Evolutionary conservation across 306 rosid species (phyloP).

Genomic region (Senna tora): DNA sequence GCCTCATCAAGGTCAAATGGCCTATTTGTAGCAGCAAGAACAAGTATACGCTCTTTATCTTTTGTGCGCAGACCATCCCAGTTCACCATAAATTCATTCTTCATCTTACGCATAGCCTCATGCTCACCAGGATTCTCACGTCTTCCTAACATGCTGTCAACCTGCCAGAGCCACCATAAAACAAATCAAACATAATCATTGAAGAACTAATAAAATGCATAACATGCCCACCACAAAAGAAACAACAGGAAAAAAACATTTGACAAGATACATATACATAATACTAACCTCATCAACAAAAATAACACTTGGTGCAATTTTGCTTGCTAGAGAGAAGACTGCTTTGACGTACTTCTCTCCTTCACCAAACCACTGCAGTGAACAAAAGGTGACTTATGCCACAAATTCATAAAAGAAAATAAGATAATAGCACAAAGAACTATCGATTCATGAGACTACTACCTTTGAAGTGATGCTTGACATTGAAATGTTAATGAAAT

Average conservation of each 20-base stretch:
- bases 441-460: constrained; percentile 20
- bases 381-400: not conserved
- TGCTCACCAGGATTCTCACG: constrained; percentile 97
- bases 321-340: constrained; percentile 92
- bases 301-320: constrained; percentile 94
- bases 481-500: constrained; percentile 94
- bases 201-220: not conserved
- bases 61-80: constrained; percentile 99
- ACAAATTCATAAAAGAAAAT: constrained; percentile 19
- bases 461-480: constrained; percentile 97
- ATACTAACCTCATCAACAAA: constrained; percentile 94
- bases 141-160: constrained; percentile 97
- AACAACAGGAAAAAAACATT: constrained; percentile 11
- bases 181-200: not conserved
- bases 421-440: not conserved
- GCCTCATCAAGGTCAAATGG: constrained; percentile 99
- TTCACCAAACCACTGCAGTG: constrained; percentile 95
- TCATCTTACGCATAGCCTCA: constrained; percentile 98
- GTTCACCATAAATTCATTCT: constrained; percentile 97
- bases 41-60: constrained; percentile 91
- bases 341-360: constrained; percentile 98
- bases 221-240: not conserved
- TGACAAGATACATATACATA: not conserved
- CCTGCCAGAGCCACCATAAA: constrained; percentile 52
- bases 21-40: constrained; percentile 96